Percentiles rank a stretch among this genome's conserved stretches.
phyloP scores from a whole-genome alignment of 257 asterid species.

The Nicotiana paniculata region DNA sequence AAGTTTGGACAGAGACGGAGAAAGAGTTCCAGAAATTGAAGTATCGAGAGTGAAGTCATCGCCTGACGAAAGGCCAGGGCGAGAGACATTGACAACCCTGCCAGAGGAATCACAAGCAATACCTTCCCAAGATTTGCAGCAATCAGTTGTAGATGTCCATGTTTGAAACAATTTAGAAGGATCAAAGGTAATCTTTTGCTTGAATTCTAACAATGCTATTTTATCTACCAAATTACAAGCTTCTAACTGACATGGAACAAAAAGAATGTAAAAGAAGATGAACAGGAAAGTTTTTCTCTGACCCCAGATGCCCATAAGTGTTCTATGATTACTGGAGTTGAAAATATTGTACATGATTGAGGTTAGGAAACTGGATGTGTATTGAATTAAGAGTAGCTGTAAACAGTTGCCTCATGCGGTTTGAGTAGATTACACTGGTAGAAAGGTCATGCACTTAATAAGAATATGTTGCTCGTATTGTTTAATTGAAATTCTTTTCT shows the following conservation, averaged over 20 bases:
- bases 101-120: slow-evolving; percentile 38
- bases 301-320: slow-evolving; percentile 19
- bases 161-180: slow-evolving; percentile 41
- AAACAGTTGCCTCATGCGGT: background rate
- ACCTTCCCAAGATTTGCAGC: slow-evolving; percentile 65
- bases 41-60: slow-evolving; percentile 32
- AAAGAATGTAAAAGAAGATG: slow-evolving; percentile 8
- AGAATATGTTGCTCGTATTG: background rate
- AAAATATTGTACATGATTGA: background rate
- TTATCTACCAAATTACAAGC: slow-evolving; percentile 47
- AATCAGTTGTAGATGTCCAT: slow-evolving; percentile 50
- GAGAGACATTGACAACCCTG: slow-evolving; percentile 42
- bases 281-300: slow-evolving; percentile 19
- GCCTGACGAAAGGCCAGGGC: slow-evolving; percentile 38
- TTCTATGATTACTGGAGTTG: background rate
- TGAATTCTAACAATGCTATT: slow-evolving; percentile 53
- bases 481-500: background rate
- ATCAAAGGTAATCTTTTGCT: slow-evolving; percentile 37
- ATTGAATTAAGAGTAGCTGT: background rate
- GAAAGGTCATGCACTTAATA: background rate
- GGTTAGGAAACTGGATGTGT: background rate
- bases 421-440: background rate
- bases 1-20: slow-evolving; percentile 56
- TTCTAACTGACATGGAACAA: slow-evolving; percentile 10
- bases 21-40: slow-evolving; percentile 40